Base-by-base conservation (phyloP, 176 grass and related monocot species). In the Tillandsia fasciculata region DNA sequence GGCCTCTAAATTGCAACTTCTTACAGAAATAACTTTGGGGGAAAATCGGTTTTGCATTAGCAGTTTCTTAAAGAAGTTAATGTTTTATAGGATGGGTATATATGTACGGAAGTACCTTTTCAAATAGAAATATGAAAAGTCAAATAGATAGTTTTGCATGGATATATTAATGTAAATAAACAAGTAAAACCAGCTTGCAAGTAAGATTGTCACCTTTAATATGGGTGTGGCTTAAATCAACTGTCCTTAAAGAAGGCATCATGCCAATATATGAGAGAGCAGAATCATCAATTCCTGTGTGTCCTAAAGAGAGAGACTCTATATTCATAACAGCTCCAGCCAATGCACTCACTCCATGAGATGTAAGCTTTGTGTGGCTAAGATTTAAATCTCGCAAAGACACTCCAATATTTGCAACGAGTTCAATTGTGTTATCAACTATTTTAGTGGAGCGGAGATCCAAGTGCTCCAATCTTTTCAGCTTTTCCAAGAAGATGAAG, bases 201-300 rank as follows among this genome's bases (percentile, higher is more conserved):
- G 47, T 22, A 75, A 84, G 49, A 78, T 14, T 69, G 18, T 49
- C 27, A 72, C 94, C 94, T 97, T 83, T 81, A 48, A 92, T 75
- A 61, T 61, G 69, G 48, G 94, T 97, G 33, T 64, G 61, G 64
- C 84, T 86, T 64, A 90, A 73, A 83, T 97, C 79, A 63, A 90
- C 24, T 2, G 18, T 78, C 77, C 68, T 70, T 66, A 97, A 53
- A 76, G 70, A 90, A 83, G 86, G 86, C 74, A 90, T 87, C 84
- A 83, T 63, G 70, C 74, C 66, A 50, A 97, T 83, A 75, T 87
- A 92, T 64, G 27, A 50, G 65, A 97, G 66, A 70, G 89, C 84
- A 70, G 65, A 83, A 76, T 97, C 94, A 82, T 92, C 84, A 79
- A 92, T 77, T 78, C 52, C 74, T 26, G 94, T 97, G 65, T 85